Conservation (phyloP, 257 asterid genomes). For the Cordia subcordata region DNA sequence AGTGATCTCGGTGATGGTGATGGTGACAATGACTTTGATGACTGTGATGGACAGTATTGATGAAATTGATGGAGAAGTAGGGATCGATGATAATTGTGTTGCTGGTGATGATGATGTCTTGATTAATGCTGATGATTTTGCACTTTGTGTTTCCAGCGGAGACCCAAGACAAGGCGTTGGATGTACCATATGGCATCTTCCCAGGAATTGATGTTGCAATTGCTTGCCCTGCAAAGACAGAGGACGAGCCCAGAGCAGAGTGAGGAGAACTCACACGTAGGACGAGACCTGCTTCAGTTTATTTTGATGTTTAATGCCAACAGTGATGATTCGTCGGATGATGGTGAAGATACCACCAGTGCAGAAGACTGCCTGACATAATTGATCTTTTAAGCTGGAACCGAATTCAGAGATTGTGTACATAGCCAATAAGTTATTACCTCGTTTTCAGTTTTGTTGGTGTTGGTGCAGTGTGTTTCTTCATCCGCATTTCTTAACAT, state of each 20-base stretch:
- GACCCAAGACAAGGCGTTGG: constrained; percentile 41
- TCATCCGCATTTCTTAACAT: neutral
- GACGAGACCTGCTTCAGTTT: constrained; percentile 41
- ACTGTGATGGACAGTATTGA: constrained; percentile 2
- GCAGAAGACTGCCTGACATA: constrained; percentile 26
- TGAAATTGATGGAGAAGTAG: constrained; percentile 6
- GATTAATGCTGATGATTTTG: constrained; percentile 36
- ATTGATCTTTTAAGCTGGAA: constrained; percentile 3
- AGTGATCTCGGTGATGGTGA: neutral
- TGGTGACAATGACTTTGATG: constrained; percentile 13
- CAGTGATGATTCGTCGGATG: constrained; percentile 39
- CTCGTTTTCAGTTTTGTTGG: neutral
- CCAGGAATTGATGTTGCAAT: constrained; percentile 51
- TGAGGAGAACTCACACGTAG: constrained; percentile 29
- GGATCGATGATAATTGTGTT: constrained; percentile 12
- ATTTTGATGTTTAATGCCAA: constrained; percentile 35
- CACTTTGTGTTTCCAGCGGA: constrained; percentile 53
- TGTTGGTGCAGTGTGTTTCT: neutral
- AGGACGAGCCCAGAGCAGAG: constrained; percentile 30
- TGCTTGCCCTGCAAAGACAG: constrained; percentile 38
- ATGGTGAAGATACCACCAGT: constrained; percentile 23
- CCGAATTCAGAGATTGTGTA: constrained; percentile 17
- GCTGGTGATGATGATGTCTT: constrained; percentile 16
- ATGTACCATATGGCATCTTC: constrained; percentile 44
- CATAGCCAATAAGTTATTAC: constrained; percentile 18